Percentiles rank a stretch among this genome's conserved stretches.
Conservation (phyloP, 2,329 filamentous ascomycete genomes). For the Diaporthe vexans region DNA sequence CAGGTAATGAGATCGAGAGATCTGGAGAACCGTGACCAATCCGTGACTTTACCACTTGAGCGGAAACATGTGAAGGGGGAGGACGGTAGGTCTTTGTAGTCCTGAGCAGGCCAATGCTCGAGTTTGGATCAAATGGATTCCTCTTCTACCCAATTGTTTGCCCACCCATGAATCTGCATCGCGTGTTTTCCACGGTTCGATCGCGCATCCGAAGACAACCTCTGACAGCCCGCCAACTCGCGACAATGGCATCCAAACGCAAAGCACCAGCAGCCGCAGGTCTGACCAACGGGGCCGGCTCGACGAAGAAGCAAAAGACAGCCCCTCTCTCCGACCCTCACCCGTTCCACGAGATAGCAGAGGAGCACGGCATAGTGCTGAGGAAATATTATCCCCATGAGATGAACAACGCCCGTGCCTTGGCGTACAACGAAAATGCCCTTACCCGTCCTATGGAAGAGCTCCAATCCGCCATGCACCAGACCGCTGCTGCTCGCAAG, state of each 20-base stretch:
- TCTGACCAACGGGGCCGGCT: constrained; percentile 7
- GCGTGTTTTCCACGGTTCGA: background rate
- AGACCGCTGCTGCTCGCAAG: constrained; percentile 69
- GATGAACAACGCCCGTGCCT: constrained; percentile 85
- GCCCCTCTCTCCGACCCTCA: constrained; percentile 54
- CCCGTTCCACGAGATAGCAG: constrained; percentile 60
- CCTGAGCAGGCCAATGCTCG: background rate
- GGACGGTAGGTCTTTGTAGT: background rate
- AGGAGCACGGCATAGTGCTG: constrained; percentile 73
- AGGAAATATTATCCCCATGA: constrained; percentile 87
- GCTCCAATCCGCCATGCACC: constrained; percentile 71
- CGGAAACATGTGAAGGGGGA: constrained; percentile 21
- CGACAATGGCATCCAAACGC: constrained; percentile 43
- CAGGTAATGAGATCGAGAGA: constrained; percentile 35
- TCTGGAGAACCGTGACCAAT: constrained; percentile 25
- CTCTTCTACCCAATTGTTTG: background rate
- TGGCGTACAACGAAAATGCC: constrained; percentile 78
- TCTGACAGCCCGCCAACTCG: background rate
- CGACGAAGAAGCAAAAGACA: constrained; percentile 36
- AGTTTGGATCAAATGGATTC: background rate
- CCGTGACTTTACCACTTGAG: background rate
- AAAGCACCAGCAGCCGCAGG: constrained; percentile 21
- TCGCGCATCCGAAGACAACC: constrained; percentile 1
- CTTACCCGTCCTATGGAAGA: constrained; percentile 81
- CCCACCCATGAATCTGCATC: background rate